A percentile compares a stretch with the other conserved stretches of the same genome.
phyloP scores from a whole-genome alignment of 345 rosid species.

The Euphorbia peplus region DNA sequence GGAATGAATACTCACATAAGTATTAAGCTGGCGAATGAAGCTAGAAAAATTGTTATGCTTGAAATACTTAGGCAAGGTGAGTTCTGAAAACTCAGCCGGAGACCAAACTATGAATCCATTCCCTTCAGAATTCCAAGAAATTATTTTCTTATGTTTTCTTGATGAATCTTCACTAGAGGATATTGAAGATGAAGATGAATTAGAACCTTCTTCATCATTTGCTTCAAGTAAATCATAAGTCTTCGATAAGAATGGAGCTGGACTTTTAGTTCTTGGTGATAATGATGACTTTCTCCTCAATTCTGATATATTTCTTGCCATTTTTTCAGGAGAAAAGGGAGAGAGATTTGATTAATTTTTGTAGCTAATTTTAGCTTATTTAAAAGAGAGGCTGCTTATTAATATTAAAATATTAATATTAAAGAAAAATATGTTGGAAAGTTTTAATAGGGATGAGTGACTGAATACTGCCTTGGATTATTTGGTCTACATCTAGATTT shows the following conservation, averaged over 20 bases:
- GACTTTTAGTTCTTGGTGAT: slow-evolving; percentile 29
- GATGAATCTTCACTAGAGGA: not conserved
- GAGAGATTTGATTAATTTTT: not conserved
- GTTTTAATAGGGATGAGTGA: too few relatives aligned
- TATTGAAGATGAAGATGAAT: not conserved
- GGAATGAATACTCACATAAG: slow-evolving; percentile 20
- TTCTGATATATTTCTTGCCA: not conserved
- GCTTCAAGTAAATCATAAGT: slow-evolving; percentile 27
- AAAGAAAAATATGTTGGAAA: too few relatives aligned
- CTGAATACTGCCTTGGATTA: slow-evolving; percentile 17
- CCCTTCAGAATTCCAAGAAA: slow-evolving; percentile 31
- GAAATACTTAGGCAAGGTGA: slow-evolving; percentile 28
- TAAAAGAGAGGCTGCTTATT: slow-evolving; percentile 7
- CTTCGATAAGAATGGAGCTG: slow-evolving; percentile 25
- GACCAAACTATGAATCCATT: slow-evolving; percentile 29
- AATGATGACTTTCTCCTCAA: not conserved
- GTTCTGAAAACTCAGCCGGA: slow-evolving; percentile 27
- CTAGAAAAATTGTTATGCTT: slow-evolving; percentile 34
- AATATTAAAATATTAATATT: too few relatives aligned
- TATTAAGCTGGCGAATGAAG: slow-evolving; percentile 36
- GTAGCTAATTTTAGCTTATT: slow-evolving; percentile 9
- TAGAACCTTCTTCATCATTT: slow-evolving; percentile 1
- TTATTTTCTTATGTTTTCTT: slow-evolving; percentile 12
- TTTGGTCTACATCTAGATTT: not conserved
- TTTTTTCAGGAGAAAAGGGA: not conserved